Base-by-base conservation (phyloP, 495 filamentous ascomycete genomes). In the Penicillium cataractarum region DNA sequence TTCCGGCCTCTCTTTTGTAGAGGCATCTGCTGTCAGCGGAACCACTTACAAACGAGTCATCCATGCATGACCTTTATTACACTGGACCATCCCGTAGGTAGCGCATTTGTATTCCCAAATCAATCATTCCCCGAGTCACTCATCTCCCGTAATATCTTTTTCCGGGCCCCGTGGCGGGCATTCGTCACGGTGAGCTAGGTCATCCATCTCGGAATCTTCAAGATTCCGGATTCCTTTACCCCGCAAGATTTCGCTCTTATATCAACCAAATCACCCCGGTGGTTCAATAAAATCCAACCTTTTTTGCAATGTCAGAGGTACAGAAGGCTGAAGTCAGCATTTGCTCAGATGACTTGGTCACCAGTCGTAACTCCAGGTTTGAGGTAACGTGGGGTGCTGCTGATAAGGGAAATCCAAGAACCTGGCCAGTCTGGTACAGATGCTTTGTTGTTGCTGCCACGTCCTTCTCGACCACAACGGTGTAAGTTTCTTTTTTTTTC, bases 351-450 rank as follows among this genome's bases (percentile, higher is more conserved):
- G 19, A 32, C 29, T n/a, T 12, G 1, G 31, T 19, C 12, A 12
- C 31, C 3, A 4, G 24, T 21, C 59, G 39, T 6, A 74, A 83
- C 49, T 82, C 86, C 4, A 78, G 80, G 6, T 92, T 84, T 65
- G 91, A 93, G 69, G 82, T 93, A 29, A 82, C 79, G 50, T 91
- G 90, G 72, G 80, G 83, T 10, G 75, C 74, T 0, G 75, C 68
- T 24, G 88, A 92, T 58, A 76, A 76, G 6, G 82, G 83, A 13
- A 89, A 92, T 70, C 91, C 91, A 4, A 74, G 77, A 53, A 88
- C 89, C 68, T 93, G 90, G 90, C 71, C 86, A 0, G 60, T 87
- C 24, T 86, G 79, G 81, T 89, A 90, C 71, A 86, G 86, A 55
- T 76, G 76, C 27, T 77, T 84, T 68, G 80, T 85, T 37, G 79